Conservation (phyloP, 2,329 filamentous ascomycete species). For the Cercospora canescens region DNA sequence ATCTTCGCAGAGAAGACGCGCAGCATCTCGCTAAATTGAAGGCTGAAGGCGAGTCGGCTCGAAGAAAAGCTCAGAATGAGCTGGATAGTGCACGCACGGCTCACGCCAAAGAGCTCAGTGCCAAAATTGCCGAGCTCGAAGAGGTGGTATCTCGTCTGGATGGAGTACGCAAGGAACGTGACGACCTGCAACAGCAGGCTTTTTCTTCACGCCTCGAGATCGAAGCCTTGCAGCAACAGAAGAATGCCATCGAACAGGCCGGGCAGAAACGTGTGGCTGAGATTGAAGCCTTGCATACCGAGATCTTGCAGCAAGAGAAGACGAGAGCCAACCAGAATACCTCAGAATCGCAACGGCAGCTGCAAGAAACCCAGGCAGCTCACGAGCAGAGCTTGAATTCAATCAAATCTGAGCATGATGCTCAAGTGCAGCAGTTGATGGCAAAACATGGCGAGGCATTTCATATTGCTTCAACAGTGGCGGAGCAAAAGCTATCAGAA, state of each 20-base stretch:
- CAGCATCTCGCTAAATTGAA: not conserved
- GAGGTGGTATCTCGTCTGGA: not conserved
- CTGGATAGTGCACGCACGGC: not conserved
- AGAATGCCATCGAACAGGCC: not conserved
- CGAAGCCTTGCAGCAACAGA: not conserved
- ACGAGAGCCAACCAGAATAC: not conserved
- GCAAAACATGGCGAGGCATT: not conserved
- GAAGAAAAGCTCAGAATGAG: slow-evolving; percentile 7
- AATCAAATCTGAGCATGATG: slow-evolving; percentile 11
- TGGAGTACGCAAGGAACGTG: not conserved
- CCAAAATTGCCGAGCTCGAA: slow-evolving; percentile 12
- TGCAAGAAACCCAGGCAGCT: slow-evolving; percentile 8
- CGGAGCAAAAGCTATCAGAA: not conserved
- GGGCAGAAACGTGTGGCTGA: not conserved
- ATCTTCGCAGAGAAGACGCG: not conserved
- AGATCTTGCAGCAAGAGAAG: not conserved
- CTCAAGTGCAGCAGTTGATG: not conserved
- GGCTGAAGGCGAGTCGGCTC: not conserved
- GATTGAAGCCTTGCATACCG: not conserved
- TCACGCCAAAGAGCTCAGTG: not conserved
- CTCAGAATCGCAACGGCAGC: not conserved
- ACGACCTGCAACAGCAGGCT: not conserved
- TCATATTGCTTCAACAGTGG: not conserved
- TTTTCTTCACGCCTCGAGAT: not conserved
- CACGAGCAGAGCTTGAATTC: not conserved